These are phyloP conservation scores for Cercospora sp. DNA, from an alignment of 2,329 filamentous ascomycete species.

Conservation along the genomic window DNA sequence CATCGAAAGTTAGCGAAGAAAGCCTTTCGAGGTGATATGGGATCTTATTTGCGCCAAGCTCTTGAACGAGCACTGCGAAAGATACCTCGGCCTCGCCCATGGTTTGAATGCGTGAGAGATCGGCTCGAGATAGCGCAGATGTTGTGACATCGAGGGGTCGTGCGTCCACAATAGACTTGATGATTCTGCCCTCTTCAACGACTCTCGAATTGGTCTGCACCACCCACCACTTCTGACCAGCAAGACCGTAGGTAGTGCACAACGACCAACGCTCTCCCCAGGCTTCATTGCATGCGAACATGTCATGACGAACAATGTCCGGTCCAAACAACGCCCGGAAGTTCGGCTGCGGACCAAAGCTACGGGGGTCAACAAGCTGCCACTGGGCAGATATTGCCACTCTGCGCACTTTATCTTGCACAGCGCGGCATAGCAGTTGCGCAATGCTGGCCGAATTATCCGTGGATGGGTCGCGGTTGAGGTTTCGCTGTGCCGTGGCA, in stretches of 20 bases:
- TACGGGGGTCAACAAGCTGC: conserved; percentile 52
- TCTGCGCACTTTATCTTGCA: conserved; percentile 63
- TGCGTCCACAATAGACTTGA: conserved; percentile 27
- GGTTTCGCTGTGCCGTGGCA: conserved; percentile 58
- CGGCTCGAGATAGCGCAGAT: conserved; percentile 21
- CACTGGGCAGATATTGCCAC: conserved; percentile 66
- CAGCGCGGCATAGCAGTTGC: conserved; percentile 17
- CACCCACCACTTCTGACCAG: conserved; percentile 78
- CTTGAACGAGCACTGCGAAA: conserved; percentile 31
- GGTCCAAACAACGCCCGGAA: conserved; percentile 63
- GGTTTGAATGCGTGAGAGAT: conserved; percentile 41
- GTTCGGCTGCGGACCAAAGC: conserved; percentile 46
- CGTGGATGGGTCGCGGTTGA: conserved; percentile 61
- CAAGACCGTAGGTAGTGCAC: conserved; percentile 67
- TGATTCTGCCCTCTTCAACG: conserved; percentile 9
- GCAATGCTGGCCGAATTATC: conserved; percentile 18
- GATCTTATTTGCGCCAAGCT: conserved; percentile 30
- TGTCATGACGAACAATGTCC: conserved; percentile 64
- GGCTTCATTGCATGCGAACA: conserved; percentile 66
- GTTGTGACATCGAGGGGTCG: conserved; percentile 16
- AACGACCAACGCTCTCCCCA: conserved; percentile 74
- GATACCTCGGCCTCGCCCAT: conserved; percentile 42
- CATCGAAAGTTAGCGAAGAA: conserved; percentile 14
- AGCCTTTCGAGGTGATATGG: conserved; percentile 28
- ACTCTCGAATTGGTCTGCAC: conserved; percentile 58